Evolutionary conservation across 2,329 filamentous ascomycete species (phyloP).

Genomic region (Colletotrichum siamense): DNA sequence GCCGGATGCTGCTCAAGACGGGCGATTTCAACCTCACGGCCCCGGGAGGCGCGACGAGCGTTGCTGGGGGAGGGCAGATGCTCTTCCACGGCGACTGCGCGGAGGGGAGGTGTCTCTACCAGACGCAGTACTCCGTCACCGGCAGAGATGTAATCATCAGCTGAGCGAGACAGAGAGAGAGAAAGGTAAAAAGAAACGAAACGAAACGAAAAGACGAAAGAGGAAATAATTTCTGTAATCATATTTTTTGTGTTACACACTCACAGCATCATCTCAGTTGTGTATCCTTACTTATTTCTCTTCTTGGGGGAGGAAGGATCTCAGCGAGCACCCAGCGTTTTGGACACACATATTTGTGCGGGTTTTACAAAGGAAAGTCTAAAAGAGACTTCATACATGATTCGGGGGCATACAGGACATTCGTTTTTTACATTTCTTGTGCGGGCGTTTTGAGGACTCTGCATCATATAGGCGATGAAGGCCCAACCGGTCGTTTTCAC

Average conservation of each 20-base stretch:
- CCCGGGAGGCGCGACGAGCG: constrained; percentile 46
- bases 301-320: neutral
- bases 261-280: neutral
- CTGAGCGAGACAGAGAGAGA: neutral
- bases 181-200: neutral
- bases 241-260: neutral
- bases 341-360: neutral
- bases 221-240: neutral
- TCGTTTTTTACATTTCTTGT: neutral
- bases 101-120: constrained; percentile 39
- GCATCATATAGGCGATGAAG: neutral
- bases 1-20: constrained; percentile 36
- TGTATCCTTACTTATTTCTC: neutral
- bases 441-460: neutral
- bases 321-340: neutral
- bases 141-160: constrained; percentile 20
- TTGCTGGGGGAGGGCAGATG: constrained; percentile 31
- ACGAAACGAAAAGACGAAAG: neutral
- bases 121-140: constrained; percentile 24
- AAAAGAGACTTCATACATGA: neutral
- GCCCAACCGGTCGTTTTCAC: neutral
- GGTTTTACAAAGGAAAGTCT: neutral
- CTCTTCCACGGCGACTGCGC: constrained; percentile 43
- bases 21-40: constrained; percentile 42
- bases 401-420: neutral